Evolutionary conservation across 805 yeast genomes (phyloP).

Genomic region (Candida sithepensis): DNA sequence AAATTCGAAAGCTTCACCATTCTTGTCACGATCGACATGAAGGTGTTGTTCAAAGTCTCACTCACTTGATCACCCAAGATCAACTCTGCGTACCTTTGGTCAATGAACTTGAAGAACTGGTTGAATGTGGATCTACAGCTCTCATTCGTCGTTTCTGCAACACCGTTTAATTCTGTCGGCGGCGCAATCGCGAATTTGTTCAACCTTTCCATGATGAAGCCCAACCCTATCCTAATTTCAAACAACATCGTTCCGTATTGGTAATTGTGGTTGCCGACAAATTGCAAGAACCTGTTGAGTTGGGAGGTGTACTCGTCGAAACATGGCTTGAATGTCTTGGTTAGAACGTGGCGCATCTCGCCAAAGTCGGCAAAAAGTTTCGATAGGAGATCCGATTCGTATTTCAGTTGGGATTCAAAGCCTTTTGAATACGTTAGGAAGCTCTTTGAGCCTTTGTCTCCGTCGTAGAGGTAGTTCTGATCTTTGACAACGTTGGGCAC

Average conservation of each 20-base stretch:
- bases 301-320: slow-evolving; percentile 38
- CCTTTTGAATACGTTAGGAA: slow-evolving; percentile 17
- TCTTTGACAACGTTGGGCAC: slow-evolving; percentile 25
- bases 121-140: slow-evolving; percentile 40
- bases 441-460: slow-evolving; percentile 14
- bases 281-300: slow-evolving; percentile 34
- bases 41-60: slow-evolving; percentile 35
- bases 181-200: slow-evolving; percentile 14
- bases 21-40: slow-evolving; percentile 61
- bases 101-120: slow-evolving; percentile 57
- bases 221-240: slow-evolving; percentile 39
- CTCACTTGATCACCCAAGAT: slow-evolving; percentile 56
- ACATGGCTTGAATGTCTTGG: slow-evolving; percentile 53
- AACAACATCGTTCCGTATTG: slow-evolving; percentile 52
- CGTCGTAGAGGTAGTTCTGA: slow-evolving; percentile 30
- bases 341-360: slow-evolving; percentile 44
- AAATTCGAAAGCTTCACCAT: slow-evolving; percentile 64
- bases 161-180: slow-evolving; percentile 12
- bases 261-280: slow-evolving; percentile 39
- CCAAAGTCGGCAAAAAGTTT: slow-evolving; percentile 34
- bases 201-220: slow-evolving; percentile 11
- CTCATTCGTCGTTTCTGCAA: slow-evolving; percentile 1
- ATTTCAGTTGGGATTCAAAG: slow-evolving; percentile 9
- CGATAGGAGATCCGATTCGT: slow-evolving; percentile 19
- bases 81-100: slow-evolving; percentile 38